phyloP scores from a whole-genome alignment of 2,329 filamentous ascomycete species.

The Fusarium acutatum region DNA sequence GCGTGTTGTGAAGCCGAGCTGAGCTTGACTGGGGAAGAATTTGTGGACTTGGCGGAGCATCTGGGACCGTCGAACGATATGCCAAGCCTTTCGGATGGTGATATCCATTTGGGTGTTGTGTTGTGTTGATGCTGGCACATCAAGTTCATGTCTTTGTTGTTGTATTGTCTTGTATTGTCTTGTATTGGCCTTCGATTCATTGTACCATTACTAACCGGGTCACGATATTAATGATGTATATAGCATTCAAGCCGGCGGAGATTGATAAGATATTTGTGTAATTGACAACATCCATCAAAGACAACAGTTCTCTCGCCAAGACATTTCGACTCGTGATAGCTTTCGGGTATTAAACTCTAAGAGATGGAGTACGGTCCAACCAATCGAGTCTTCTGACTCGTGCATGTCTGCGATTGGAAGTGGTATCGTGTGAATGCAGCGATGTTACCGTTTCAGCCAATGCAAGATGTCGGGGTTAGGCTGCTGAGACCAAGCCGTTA shows the following conservation, averaged over 20 bases:
- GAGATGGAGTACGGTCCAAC: background rate
- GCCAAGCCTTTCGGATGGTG: background rate
- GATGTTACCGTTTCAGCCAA: background rate
- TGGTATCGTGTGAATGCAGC: background rate
- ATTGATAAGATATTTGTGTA: background rate
- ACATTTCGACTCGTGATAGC: background rate
- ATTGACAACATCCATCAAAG: background rate
- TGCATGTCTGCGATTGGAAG: background rate
- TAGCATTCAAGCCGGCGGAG: background rate
- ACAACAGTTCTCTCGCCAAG: background rate
- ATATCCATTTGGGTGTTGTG: background rate
- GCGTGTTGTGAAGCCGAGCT: background rate
- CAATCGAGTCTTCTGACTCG: background rate
- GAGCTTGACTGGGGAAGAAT: slow-evolving; percentile 10
- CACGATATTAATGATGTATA: slow-evolving; percentile 25
- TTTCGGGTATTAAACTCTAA: background rate
- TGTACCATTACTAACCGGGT: slow-evolving; percentile 16
- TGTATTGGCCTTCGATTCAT: slow-evolving; percentile 3
- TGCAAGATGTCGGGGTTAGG: background rate
- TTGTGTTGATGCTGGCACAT: slow-evolving; percentile 11
- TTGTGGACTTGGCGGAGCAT: slow-evolving; percentile 29
- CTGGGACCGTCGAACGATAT: background rate
- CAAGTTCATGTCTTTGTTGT: background rate
- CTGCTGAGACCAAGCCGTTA: background rate
- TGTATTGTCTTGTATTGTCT: background rate